Evolutionary conservation across 805 yeast species (phyloP).

Genomic region (Candida sphagnicola): DNA sequence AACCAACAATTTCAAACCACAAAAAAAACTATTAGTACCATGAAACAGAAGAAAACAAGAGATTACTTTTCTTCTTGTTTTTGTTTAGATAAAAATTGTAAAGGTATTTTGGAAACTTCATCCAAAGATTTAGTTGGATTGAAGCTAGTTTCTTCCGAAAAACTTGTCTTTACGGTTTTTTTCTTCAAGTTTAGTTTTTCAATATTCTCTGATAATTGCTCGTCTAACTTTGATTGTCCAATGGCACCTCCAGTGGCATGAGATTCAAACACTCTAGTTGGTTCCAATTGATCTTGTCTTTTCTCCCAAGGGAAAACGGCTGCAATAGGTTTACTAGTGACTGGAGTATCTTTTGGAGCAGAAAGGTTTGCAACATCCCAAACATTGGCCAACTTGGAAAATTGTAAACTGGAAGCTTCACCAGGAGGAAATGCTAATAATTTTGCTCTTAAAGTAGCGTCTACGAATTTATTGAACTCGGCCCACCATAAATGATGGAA

Average conservation of each 20-base stretch:
- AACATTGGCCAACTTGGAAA: slow-evolving; percentile 14
- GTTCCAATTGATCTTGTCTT: slow-evolving; percentile 13
- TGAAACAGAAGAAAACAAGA: too few species aligned
- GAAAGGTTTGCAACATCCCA: slow-evolving; percentile 16
- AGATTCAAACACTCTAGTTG: slow-evolving; percentile 23
- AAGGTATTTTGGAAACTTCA: slow-evolving; percentile 23
- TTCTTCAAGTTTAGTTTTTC: slow-evolving; percentile 7
- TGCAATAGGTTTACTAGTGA: slow-evolving; percentile 3
- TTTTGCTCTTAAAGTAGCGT: slow-evolving; percentile 11
- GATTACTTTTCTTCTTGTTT: slow-evolving; percentile 9
- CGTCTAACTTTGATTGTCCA: slow-evolving; percentile 6
- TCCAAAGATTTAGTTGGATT: slow-evolving; percentile 23
- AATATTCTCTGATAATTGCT: slow-evolving; percentile 8
- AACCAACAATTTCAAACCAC: too few species aligned
- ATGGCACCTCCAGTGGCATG: slow-evolving; percentile 4
- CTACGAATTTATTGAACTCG: slow-evolving; percentile 19
- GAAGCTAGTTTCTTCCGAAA: slow-evolving; percentile 7
- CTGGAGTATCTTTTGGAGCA: slow-evolving; percentile 1
- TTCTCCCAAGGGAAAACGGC: slow-evolving; percentile 30
- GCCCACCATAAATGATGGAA: slow-evolving; percentile 29
- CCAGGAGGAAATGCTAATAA: slow-evolving; percentile 14
- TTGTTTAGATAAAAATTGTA: slow-evolving; percentile 19
- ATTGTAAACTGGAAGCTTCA: slow-evolving; percentile 20
- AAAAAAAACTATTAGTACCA: too few species aligned
- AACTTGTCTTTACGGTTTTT: slow-evolving; percentile 3